These are phyloP conservation scores for Stellera chamaejasme DNA, from an alignment of 345 rosid genomes.

Conservation along the genomic window DNA sequence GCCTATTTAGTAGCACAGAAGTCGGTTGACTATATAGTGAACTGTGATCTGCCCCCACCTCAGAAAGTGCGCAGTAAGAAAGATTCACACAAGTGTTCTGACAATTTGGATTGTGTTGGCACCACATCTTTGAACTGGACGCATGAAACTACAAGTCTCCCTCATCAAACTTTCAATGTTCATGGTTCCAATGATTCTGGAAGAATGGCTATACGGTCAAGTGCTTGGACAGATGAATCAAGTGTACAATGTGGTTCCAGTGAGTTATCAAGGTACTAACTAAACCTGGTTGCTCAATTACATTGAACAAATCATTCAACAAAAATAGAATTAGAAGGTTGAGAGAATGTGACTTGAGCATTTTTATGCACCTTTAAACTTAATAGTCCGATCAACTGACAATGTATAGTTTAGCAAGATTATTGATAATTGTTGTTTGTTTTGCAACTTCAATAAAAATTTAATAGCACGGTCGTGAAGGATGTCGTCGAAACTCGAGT, in stretches of 20 bases:
- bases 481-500: conserved; percentile 21
- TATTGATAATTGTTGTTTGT: conserved; percentile 1
- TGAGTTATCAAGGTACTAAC: conserved; percentile 32
- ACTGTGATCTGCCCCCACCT: conserved; percentile 87
- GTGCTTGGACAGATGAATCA: conserved; percentile 21
- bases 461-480: conserved; percentile 14
- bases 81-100: conserved; percentile 26
- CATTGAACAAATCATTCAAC: neutral
- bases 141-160: conserved; percentile 15
- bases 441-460: conserved; percentile 14
- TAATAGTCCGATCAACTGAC: neutral
- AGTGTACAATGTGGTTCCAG: conserved; percentile 21
- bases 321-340: neutral
- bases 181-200: conserved; percentile 15
- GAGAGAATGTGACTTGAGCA: neutral
- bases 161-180: conserved; percentile 20
- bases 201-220: conserved; percentile 15
- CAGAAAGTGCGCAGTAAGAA: conserved; percentile 41
- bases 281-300: neutral
- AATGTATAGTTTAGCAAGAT: neutral
- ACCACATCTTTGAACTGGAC: conserved; percentile 25
- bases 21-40: conserved; percentile 61
- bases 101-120: conserved; percentile 24
- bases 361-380: neutral
- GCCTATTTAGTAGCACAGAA: conserved; percentile 83